Percentiles rank a stretch among this genome's conserved stretches.
These are phyloP conservation scores for Kewa caespitosa DNA, from an alignment of 179 eudicot species.

Conservation along the genomic window DNA sequence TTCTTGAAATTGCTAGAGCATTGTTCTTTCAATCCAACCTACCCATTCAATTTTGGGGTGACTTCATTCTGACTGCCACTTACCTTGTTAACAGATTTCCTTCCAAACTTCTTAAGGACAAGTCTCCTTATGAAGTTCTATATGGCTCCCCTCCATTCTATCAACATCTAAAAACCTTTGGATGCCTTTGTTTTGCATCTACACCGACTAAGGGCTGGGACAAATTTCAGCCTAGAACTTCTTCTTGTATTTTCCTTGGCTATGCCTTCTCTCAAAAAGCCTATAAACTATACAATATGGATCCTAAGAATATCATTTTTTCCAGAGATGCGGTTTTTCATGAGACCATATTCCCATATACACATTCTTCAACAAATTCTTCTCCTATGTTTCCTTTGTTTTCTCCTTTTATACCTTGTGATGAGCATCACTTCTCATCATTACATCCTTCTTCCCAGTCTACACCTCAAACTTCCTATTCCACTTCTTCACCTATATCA, in stretches of 20 bases:
- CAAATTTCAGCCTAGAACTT: background rate
- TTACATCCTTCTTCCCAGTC: background rate
- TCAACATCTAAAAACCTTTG: background rate
- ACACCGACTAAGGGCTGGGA: background rate
- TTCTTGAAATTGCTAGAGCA: background rate
- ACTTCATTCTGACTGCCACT: background rate
- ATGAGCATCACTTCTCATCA: background rate
- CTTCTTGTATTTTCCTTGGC: background rate
- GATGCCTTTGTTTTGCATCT: background rate
- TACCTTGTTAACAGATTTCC: background rate
- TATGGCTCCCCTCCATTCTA: background rate
- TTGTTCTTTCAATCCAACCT: background rate
- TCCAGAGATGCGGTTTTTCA: background rate
- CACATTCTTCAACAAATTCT: background rate
- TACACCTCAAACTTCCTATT: background rate
- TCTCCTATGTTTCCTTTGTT: background rate
- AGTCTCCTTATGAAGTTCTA: background rate
- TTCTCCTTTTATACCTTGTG: background rate
- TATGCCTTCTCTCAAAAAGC: background rate
- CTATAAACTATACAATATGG: background rate
- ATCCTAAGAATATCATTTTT: background rate
- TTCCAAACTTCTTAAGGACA: background rate
- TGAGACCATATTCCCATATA: background rate
- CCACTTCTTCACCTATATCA: background rate
- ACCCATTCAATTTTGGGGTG: background rate